Evolutionary conservation across 1,284 basidiomycete species (phyloP).

Genomic region (Leucoagaricus sp.): DNA sequence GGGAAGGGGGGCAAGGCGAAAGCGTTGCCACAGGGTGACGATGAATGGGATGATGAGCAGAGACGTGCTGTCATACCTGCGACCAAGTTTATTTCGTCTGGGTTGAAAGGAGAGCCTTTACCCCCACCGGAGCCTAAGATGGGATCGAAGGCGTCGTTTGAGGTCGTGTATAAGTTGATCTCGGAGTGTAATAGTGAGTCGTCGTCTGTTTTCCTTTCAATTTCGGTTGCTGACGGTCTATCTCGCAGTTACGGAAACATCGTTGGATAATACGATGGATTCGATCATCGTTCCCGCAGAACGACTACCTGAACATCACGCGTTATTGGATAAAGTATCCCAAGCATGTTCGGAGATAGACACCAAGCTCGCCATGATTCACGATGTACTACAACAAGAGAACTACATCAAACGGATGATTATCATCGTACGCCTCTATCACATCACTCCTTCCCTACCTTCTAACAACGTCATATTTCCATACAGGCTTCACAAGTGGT

Average conservation of each 20-base stretch:
- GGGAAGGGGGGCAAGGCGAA: conserved; percentile 8
- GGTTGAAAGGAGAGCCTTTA: conserved; percentile 13
- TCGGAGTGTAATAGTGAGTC: conserved; percentile 13
- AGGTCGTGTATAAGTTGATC: conserved; percentile 12
- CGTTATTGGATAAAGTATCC: conserved; percentile 14
- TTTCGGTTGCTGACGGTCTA: background rate
- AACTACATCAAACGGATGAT: conserved; percentile 16
- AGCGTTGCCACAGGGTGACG: too few species aligned
- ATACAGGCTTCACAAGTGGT: conserved; percentile 14
- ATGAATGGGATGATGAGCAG: too few species aligned
- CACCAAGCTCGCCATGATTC: conserved; percentile 16
- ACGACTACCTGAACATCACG: conserved; percentile 14
- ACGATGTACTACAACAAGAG: conserved; percentile 15
- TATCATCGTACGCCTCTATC: conserved; percentile 5
- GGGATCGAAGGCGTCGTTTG: conserved; percentile 15
- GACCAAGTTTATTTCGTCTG: conserved; percentile 13
- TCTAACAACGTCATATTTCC: background rate
- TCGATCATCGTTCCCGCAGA: conserved; percentile 14
- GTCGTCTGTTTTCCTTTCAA: background rate
- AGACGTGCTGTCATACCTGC: too few species aligned
- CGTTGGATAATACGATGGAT: conserved; percentile 11
- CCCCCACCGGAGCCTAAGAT: conserved; percentile 13
- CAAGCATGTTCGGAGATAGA: conserved; percentile 15
- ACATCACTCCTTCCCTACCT: background rate
- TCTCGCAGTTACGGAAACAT: conserved; percentile 3